These are phyloP conservation scores for Lipomyces japonicus DNA, from an alignment of 805 yeast genomes.

Conservation along the genomic window DNA sequence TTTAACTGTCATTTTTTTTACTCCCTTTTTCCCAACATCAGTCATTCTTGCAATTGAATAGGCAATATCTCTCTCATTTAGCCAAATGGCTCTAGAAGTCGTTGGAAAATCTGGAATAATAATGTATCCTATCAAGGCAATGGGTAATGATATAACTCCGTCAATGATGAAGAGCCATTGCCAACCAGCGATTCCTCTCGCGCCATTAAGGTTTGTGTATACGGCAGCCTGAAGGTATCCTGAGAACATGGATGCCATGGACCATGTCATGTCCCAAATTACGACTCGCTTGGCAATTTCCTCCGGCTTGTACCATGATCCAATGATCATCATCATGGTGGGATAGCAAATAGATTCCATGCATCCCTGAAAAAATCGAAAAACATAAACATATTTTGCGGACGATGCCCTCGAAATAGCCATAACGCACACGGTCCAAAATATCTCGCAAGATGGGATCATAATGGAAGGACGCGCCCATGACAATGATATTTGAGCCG, in stretches of 20 bases:
- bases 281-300: slow-evolving; percentile 44
- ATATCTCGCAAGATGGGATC: slow-evolving; percentile 30
- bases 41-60: slow-evolving; percentile 13
- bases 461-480: slow-evolving; percentile 28
- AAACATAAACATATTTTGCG: slow-evolving; percentile 40
- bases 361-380: slow-evolving; percentile 45
- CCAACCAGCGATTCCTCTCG: slow-evolving; percentile 49
- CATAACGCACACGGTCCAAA: slow-evolving; percentile 41
- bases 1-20: slow-evolving; percentile 19
- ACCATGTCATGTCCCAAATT: slow-evolving; percentile 41
- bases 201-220: slow-evolving; percentile 41
- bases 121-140: slow-evolving; percentile 40
- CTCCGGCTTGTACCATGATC: slow-evolving; percentile 44
- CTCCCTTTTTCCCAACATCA: slow-evolving; percentile 16
- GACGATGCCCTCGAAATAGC: slow-evolving; percentile 36
- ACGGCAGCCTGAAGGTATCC: slow-evolving; percentile 47
- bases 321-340: slow-evolving; percentile 38
- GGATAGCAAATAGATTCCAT: slow-evolving; percentile 38
- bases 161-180: slow-evolving; percentile 66
- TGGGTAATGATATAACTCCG: slow-evolving; percentile 46
- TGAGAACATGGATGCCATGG: slow-evolving; percentile 44
- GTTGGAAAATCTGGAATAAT: slow-evolving; percentile 11
- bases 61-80: slow-evolving; percentile 1
- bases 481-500: slow-evolving; percentile 35
- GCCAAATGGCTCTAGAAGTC: slow-evolving; percentile 6